Percentiles rank a stretch among this genome's conserved stretches.
phyloP scores from a whole-genome alignment of 2,329 filamentous ascomycete species.

The Arthrinium puccinioides region DNA sequence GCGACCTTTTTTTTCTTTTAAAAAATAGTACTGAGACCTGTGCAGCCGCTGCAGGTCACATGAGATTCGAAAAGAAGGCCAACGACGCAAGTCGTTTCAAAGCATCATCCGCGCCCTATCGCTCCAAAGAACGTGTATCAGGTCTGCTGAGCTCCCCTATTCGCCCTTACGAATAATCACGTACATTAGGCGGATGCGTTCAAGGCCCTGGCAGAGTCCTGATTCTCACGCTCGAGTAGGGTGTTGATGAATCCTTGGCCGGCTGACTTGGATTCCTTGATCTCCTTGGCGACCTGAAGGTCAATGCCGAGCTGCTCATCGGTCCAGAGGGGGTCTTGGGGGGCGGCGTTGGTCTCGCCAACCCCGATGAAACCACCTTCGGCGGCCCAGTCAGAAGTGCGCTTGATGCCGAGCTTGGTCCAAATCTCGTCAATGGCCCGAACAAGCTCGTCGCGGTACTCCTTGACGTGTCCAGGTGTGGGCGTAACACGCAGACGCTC shows the following conservation, averaged over 20 bases:
- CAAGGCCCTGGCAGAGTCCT: conserved; percentile 18
- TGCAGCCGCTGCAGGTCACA: background rate
- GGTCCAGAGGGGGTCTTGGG: conserved; percentile 78
- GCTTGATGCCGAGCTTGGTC: conserved; percentile 81
- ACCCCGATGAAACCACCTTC: conserved; percentile 94
- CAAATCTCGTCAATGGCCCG: conserved; percentile 81
- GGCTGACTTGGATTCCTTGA: conserved; percentile 37
- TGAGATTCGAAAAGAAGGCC: conserved; percentile 11
- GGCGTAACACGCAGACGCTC: conserved; percentile 94
- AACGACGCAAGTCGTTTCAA: conserved; percentile 10
- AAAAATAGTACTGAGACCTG: conserved; percentile 6
- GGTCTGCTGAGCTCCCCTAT: conserved; percentile 24
- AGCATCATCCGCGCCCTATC: conserved; percentile 12
- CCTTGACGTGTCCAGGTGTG: conserved; percentile 82
- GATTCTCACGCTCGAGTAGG: conserved; percentile 48
- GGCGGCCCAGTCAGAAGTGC: conserved; percentile 84
- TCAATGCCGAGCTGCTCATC: conserved; percentile 77
- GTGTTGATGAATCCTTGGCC: conserved; percentile 45
- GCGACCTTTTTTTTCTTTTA: conserved; percentile 9
- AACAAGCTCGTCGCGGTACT: conserved; percentile 80
- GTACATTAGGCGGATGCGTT: conserved; percentile 22
- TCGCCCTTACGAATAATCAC: background rate
- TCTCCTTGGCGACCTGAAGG: conserved; percentile 51
- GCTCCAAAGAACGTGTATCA: conserved; percentile 24
- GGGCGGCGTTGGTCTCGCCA: conserved; percentile 58